Evolutionary conservation across 2,329 filamentous ascomycete genomes (phyloP), one percentile per base, ranked within the genome.

Genomic region (Dothistroma pini): DNA sequence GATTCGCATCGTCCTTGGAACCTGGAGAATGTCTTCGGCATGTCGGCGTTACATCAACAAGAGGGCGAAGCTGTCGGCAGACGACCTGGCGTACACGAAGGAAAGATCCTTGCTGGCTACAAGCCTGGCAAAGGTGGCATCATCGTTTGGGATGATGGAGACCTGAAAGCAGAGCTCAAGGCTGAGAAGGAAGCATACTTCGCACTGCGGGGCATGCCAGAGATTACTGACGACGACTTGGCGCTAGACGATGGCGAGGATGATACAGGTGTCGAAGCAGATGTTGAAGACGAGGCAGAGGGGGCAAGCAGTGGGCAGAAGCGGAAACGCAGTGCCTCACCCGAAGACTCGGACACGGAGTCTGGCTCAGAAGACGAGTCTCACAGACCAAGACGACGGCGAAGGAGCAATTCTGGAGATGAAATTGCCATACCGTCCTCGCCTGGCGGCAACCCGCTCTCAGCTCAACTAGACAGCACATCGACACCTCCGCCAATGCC

Each of bases 1-100:
- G 95, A 99, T 77, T 86, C 93, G 31, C 85, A 95, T 75, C 83
- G 95, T 62, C 95, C 95, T 14, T 97, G 93, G 92, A 97, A 99
- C 74, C 75, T 99, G 71, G 87, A 86, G 65, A 99, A 99, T 74
- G 86, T 97, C 14, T 97, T 97, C 79, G 92, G 73, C 25, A 62
- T 60, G 10, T 66, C 72, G 11, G 67, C 66, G 22, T 66, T 68
- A 34, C 79, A 84, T 22, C 55, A 60, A 9, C 59, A 41, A 2
- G 66, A 64, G 8, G 66, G 64, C 38, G 63, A 61, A 29, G 54
- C 60, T 22, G 74, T 78, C 38, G 66, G 83, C 63, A 83, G 83
- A 64, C 84, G 85, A 7, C 71, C 76, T 11, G 92, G 93, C 9
- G 86, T 96, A 2, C 83, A 85, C 21, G 86, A 86, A 50, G 93